Evolutionary conservation across 2,329 filamentous ascomycete species (phyloP).

Genomic region (Neospermospora avenae): DNA sequence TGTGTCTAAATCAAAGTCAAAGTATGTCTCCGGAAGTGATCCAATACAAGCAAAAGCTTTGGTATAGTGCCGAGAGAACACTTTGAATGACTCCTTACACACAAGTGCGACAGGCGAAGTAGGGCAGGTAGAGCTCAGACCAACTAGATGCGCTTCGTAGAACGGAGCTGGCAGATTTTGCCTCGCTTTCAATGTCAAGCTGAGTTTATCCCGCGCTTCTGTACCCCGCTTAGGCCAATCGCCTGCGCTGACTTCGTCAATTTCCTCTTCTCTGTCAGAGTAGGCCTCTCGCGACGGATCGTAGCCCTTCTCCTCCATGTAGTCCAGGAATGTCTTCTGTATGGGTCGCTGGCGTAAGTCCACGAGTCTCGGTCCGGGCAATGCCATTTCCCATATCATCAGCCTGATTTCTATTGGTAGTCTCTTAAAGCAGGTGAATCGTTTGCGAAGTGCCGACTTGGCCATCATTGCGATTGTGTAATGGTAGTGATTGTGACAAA

Average conservation of each 20-base stretch:
- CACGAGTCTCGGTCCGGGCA: constrained; percentile 44
- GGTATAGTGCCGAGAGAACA: background rate
- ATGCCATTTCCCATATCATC: constrained; percentile 43
- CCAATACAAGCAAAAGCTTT: constrained; percentile 2
- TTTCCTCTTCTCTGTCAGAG: background rate
- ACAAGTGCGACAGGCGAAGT: background rate
- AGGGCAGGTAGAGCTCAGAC: background rate
- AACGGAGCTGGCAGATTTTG: background rate
- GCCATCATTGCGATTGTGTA: background rate
- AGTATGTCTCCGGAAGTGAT: background rate
- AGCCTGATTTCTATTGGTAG: constrained; percentile 8
- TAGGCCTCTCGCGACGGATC: background rate
- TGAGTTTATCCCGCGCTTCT: background rate
- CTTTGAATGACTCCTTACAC: constrained; percentile 6
- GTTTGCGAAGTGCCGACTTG: background rate
- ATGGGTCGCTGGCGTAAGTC: constrained; percentile 1
- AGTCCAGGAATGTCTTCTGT: constrained; percentile 8
- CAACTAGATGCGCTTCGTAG: background rate
- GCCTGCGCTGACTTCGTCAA: background rate
- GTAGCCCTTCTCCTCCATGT: background rate
- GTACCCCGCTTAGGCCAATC: background rate
- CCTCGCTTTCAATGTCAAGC: background rate
- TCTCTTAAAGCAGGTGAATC: constrained; percentile 2
- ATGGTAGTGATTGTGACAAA: background rate
- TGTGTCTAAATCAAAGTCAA: constrained; percentile 10